These are phyloP conservation scores for Remersonia thermophila DNA, from an alignment of 2,329 filamentous ascomycete genomes.

Conservation along the genomic window DNA sequence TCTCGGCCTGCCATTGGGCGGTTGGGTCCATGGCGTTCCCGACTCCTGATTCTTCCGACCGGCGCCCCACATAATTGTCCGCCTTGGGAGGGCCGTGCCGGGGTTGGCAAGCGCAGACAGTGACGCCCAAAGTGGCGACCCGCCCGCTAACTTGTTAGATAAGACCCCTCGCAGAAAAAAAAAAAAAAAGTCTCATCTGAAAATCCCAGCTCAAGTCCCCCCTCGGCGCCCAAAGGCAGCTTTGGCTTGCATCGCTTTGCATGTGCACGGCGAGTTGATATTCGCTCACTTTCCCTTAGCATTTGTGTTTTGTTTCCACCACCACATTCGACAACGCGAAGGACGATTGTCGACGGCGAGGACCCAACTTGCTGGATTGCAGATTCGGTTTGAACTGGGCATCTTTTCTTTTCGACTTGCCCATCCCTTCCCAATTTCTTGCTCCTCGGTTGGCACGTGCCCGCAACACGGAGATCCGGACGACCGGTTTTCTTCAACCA, in stretches of 20 bases:
- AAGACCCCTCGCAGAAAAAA: conserved; percentile 11
- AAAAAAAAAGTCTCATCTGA: neutral
- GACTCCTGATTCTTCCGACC: conserved; percentile 9
- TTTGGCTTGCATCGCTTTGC: conserved; percentile 5
- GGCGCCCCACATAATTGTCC: conserved; percentile 2
- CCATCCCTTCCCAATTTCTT: conserved; percentile 4
- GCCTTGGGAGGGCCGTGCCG: conserved; percentile 5
- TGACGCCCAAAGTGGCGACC: conserved; percentile 1
- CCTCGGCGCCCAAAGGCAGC: conserved; percentile 1
- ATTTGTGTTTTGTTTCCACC: neutral
- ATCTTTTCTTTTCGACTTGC: neutral
- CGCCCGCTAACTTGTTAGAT: conserved; percentile 13
- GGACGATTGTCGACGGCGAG: conserved; percentile 11
- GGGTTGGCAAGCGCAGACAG: conserved; percentile 4
- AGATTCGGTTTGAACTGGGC: neutral
- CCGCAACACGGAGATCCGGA: conserved; percentile 10
- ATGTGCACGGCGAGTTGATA: conserved; percentile 5
- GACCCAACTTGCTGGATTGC: conserved; percentile 1
- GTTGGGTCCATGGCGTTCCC: conserved; percentile 5
- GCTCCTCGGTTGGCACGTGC: conserved; percentile 3
- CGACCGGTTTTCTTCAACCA: too few species aligned
- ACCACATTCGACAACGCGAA: conserved; percentile 13
- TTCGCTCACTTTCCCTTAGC: conserved; percentile 1
- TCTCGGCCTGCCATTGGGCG: neutral
- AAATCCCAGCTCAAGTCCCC: conserved; percentile 4